Conservation (phyloP, 1,284 basidiomycete species). For the Apiotrichum veenhuisii region DNA sequence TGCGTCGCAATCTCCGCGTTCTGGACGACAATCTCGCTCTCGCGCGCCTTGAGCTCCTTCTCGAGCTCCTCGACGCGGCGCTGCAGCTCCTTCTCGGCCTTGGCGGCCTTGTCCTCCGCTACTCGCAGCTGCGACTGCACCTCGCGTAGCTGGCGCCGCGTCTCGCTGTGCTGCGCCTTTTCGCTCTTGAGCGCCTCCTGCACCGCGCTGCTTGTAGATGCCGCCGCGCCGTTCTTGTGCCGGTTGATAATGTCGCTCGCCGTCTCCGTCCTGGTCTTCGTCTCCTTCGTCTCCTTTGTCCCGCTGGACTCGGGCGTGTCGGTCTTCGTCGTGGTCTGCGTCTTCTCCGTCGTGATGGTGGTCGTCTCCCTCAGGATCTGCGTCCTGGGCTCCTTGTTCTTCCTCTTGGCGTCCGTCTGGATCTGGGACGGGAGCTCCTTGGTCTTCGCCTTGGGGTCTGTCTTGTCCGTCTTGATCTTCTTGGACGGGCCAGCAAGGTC, state of each 20-base stretch:
- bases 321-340: too few relatives aligned
- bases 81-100: not conserved
- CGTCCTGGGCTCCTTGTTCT: too few relatives aligned
- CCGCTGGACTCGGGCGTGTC: too few relatives aligned
- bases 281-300: too few relatives aligned
- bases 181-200: not conserved
- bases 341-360: too few relatives aligned
- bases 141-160: not conserved
- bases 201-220: not conserved
- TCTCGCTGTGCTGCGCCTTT: not conserved
- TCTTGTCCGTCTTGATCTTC: too few relatives aligned
- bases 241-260: not conserved
- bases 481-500: too few relatives aligned
- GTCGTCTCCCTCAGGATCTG: too few relatives aligned
- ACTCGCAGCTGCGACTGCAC: not conserved
- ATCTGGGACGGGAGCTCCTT: too few relatives aligned
- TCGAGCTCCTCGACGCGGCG: conserved; percentile 9
- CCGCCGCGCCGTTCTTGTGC: not conserved
- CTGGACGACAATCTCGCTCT: conserved; percentile 8
- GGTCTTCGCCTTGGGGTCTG: too few relatives aligned
- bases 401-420: too few relatives aligned
- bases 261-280: too few relatives aligned
- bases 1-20: conserved; percentile 14
- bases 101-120: not conserved
- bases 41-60: conserved; percentile 8